Evolutionary conservation across 257 asterid genomes (phyloP), one percentile per base, ranked within the genome.

Genomic region (Plantago ovata): DNA sequence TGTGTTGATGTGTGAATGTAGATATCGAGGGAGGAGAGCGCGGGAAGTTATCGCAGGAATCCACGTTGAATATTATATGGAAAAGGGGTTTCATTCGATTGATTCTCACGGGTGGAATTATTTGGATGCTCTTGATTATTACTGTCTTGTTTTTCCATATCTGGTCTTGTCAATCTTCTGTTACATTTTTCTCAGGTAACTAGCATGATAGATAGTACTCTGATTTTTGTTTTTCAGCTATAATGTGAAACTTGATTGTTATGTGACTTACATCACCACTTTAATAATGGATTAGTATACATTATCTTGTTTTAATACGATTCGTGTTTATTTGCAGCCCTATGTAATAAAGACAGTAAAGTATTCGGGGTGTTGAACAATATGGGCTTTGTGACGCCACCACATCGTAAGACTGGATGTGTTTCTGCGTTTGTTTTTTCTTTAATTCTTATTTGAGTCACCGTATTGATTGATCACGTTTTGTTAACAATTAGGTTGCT

Each of bases 281-380:
- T 28, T 28, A 8, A 28, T 28, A n/a, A n/a, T n/a, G n/a, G n/a
- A n/a, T n/a, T n/a, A n/a, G n/a, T n/a, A n/a, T n/a, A n/a, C n/a
- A n/a, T n/a, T n/a, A n/a, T n/a, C n/a, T 60, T 49, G 65, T 21
- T 53, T 48, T 54, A 39, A 24, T 23, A 38, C 22, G 9, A 18
- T 63, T 53, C 63, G n/a, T 10, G 45, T 67, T 68, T 41, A 42
- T 67, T 19, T 75, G 77, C 95, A 92, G 96, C 89, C 72, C 80
- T 85, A 53, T 92, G 96, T 81, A 92, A 88, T 81, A 92, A 81
- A 79, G 94, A 85, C 10, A 85, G 96, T 76, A 86, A 79, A 77
- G 89, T 91, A 24, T 85, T 74, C 71, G 86, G 69, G 62, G 68
- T 82, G 76, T 65, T 88, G 67, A 68, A 80, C 84, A 79, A 82